Evolutionary conservation across 257 asterid genomes (phyloP).

Genomic region (Solanum phureja): DNA sequence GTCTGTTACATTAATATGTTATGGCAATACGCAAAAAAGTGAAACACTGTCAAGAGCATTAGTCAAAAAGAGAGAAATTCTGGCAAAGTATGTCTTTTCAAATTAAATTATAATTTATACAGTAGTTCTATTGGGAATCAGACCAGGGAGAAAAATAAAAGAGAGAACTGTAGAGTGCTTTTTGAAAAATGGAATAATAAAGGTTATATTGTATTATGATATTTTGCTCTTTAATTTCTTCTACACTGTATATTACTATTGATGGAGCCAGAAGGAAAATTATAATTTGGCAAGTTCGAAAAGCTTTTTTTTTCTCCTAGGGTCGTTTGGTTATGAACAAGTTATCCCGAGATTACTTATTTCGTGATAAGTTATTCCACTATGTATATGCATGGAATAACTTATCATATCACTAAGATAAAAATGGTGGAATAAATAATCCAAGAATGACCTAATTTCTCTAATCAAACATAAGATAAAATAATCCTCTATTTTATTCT

Average conservation of each 20-base stretch:
- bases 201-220: not conserved
- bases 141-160: not conserved
- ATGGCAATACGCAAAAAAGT: not conserved
- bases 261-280: not conserved
- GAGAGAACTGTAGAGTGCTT: not conserved
- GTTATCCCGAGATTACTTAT: no score
- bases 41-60: not conserved
- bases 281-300: not conserved
- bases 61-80: not conserved
- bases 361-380: no score
- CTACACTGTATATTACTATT: not conserved
- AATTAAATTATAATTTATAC: no score
- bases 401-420: no score
- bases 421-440: no score
- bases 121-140: not conserved
- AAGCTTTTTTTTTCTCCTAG: no score
- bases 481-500: no score
- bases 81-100: not conserved
- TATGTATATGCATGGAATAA: no score
- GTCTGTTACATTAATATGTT: not conserved
- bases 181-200: not conserved
- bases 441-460: no score
- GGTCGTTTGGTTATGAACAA: no score
- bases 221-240: not conserved
- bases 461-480: not conserved